phyloP scores from a whole-genome alignment of 305 asterid species.

The Stenogyne calaminthoides region DNA sequence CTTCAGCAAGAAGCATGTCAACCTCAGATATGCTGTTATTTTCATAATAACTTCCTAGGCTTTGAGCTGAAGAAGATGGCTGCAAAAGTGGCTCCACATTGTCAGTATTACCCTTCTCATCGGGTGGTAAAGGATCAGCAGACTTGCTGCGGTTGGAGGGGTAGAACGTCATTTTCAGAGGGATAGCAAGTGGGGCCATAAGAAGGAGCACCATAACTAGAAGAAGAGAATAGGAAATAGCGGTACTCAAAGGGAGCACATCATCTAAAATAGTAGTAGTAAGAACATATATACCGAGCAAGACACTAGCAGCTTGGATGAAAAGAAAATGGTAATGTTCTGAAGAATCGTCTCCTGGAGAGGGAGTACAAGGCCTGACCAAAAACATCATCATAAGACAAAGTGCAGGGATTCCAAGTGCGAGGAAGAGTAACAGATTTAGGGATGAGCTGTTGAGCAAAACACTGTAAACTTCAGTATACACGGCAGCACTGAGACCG shows the following conservation, averaged over 20 bases:
- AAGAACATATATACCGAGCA: constrained; percentile 63
- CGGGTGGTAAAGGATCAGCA: neutral
- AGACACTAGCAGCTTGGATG: constrained; percentile 58
- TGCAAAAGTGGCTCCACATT: constrained; percentile 46
- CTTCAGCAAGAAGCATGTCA: constrained; percentile 63
- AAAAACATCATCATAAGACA: constrained; percentile 59
- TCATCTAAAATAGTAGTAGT: constrained; percentile 50
- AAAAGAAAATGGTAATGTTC: constrained; percentile 60
- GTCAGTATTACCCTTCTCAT: constrained; percentile 26
- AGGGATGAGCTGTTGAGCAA: constrained; percentile 53
- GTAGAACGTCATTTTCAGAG: constrained; percentile 66
- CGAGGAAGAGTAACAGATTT: constrained; percentile 55
- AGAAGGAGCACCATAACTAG: constrained; percentile 57
- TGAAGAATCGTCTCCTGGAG: constrained; percentile 55
- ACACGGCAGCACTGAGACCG: constrained; percentile 75
- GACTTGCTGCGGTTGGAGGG: constrained; percentile 45
- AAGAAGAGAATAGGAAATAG: constrained; percentile 43
- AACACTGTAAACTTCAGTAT: constrained; percentile 57
- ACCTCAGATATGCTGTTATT: constrained; percentile 45
- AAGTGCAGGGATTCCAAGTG: constrained; percentile 55
- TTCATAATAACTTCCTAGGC: constrained; percentile 40
- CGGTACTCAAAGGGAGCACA: constrained; percentile 35
- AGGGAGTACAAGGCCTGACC: constrained; percentile 66
- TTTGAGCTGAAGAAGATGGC: constrained; percentile 44
- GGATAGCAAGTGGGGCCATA: constrained; percentile 71